Evolutionary conservation across 2,329 filamentous ascomycete species (phyloP), one percentile per base, ranked within the genome.

Genomic region (Chrysoporthe cubensis): DNA sequence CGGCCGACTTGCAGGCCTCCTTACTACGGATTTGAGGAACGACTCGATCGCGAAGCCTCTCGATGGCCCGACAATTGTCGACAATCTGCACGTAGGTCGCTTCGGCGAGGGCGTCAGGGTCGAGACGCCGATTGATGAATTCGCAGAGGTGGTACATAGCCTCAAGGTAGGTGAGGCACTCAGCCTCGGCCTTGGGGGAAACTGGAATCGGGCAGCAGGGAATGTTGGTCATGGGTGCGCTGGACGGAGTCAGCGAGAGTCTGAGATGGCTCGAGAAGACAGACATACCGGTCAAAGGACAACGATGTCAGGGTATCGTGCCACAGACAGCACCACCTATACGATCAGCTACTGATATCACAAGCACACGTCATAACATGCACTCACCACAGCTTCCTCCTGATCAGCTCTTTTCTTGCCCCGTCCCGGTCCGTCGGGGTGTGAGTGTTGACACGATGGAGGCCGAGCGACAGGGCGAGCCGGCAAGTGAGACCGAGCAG

Each of bases 221-320:
- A 68, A 87, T 85, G 73, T 85, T 87, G 32, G 88, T 89, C 82
- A 90, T 88, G 1, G 88, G 88, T 6, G 84, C 83, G n/a, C 85
- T 87, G 4, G 9, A 37, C 9, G 8, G 37, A 14, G 62, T 71
- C 18, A 66, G 26, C 43, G 64, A 57, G 21, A 48, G 43, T 14
- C 26, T 11, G 11, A 26, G 50, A 26, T 11, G 4, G 37, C 16
- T 44, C 9, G 9, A n/a, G n/a, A 26, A 42, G 6, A 42, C 40
- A 44, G 2, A 48, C 14, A 40, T 78, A 87, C 84, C 88, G 81
- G 72, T 90, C 88, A 74, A 90, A 90, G 0, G 88, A 90, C 1
- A 90, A 77, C 0, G 88, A 90, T 0, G 87, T 89, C 26, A 90
- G 78, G 6, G 87, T 89, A 66, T 90, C 88, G 71, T 90, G 88